A percentile compares a stretch with the other conserved stretches of the same genome.
Evolutionary conservation across 306 rosid species (phyloP).

Genomic region (Fragaria vesca): DNA sequence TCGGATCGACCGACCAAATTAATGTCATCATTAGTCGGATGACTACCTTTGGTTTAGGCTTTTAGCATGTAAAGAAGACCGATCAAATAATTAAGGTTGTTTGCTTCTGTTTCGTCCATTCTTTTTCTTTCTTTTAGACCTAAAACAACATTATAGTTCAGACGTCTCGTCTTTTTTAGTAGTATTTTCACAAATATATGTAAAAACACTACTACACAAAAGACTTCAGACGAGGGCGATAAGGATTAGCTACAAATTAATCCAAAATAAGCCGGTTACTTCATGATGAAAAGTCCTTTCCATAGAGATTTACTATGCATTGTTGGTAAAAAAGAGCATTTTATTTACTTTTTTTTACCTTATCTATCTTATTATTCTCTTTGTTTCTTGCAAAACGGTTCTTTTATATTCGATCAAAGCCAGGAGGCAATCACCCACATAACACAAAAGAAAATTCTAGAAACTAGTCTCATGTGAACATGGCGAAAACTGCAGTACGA

Average conservation of each 20-base stretch:
- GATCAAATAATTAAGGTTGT: background rate
- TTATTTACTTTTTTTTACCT: too few relatives aligned
- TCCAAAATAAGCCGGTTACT: too few relatives aligned
- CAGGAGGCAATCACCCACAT: too few relatives aligned
- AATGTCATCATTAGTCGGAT: background rate
- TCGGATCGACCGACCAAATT: background rate
- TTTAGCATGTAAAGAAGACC: background rate
- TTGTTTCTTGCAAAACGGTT: background rate
- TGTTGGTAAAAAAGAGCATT: too few relatives aligned
- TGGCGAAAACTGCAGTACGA: background rate
- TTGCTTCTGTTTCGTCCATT: background rate
- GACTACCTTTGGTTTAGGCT: background rate
- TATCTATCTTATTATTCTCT: too few relatives aligned
- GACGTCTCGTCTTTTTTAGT: too few relatives aligned
- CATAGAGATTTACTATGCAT: too few relatives aligned
- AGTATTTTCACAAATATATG: too few relatives aligned
- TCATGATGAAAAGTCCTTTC: too few relatives aligned
- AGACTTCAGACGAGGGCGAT: too few relatives aligned
- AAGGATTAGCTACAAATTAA: too few relatives aligned
- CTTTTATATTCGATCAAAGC: background rate
- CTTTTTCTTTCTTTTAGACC: background rate
- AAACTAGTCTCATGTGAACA: slow-evolving; percentile 1
- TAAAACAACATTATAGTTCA: background rate
- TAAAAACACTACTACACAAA: too few relatives aligned
- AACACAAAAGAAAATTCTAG: background rate